phyloP scores from a whole-genome alignment of 2,329 filamentous ascomycete species.

The Paecilomyces dactylethromorphus region DNA sequence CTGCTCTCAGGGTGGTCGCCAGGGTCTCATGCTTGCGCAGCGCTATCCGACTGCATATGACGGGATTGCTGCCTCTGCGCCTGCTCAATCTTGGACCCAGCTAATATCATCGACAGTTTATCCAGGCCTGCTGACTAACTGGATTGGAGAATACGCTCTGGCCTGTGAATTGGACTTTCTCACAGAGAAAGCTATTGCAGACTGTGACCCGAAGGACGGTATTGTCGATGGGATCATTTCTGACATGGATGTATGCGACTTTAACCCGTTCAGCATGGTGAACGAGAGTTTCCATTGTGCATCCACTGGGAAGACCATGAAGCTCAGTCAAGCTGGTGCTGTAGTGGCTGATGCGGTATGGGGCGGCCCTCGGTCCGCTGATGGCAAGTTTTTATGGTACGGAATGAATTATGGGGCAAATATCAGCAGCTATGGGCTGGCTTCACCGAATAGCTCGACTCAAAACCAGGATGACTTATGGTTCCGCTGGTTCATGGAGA shows the following conservation, averaged over 20 bases:
- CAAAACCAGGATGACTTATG: not conserved
- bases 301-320: not conserved
- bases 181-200: not conserved
- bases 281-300: not conserved
- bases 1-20: constrained; percentile 16
- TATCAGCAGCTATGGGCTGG: not conserved
- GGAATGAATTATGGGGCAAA: constrained; percentile 5
- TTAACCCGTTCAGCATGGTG: constrained; percentile 4
- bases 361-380: not conserved
- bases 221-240: constrained; percentile 7
- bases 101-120: constrained; percentile 9
- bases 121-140: constrained; percentile 9
- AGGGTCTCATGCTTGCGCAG: constrained; percentile 36
- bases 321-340: not conserved
- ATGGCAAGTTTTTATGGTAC: constrained; percentile 27
- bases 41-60: constrained; percentile 51
- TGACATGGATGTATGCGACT: constrained; percentile 1
- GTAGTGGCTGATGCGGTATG: not conserved
- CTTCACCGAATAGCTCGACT: not conserved
- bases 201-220: constrained; percentile 7
- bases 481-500: not conserved
- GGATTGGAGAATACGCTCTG: constrained; percentile 1
- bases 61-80: constrained; percentile 47
- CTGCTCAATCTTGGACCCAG: constrained; percentile 33
- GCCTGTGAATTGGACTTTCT: constrained; percentile 6